Base-by-base conservation (phyloP, 352 stramenopile species). In the Globisporangium apiculatum region DNA sequence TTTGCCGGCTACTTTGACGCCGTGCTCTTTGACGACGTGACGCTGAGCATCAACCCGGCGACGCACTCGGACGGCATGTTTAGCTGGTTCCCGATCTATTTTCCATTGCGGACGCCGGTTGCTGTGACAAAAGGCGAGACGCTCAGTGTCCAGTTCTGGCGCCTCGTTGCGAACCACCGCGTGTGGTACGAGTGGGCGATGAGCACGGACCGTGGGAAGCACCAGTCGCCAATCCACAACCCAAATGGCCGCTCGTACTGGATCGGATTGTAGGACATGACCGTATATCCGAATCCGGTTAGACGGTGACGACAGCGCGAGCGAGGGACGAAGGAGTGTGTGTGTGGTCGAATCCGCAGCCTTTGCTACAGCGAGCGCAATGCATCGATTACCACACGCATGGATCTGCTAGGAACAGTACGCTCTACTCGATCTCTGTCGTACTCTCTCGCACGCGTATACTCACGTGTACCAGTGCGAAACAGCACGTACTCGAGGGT, bases 121-220 rank as follows among this genome's bases (percentile, higher is more conserved):
- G 67, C 71, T 46, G 84, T 99, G 51, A 75, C 78, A 45, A 67
- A 83, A 40, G 80, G 81, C 15, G 83, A 96, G 42, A 77, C 72
- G 35, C 58, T 99, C 0, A 70, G 79, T 14, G 89, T 96, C 42
- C 83, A 86, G 57, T 92, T 99, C 55, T 99, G 96, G 96, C 85
- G 97, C 40, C 79, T 92, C 57, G 86, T 84, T 18, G 74, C 82
- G 37, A 76, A 78, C 51, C 82, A 77, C 51, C 87, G 94, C 63
- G 96, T 99, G 24, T 99, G 97, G 97, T 99, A 99, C 69, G 97
- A 99, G 83, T 99, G 97, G 97, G 81, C 89, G 38, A 68, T 97
- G 12, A 82, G 76, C 31, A 75, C 77, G 14, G 68, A 67, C 41
- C 62, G 71, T 31, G 72, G 58, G 38, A 75, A 69, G 52, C 54